phyloP scores from a whole-genome alignment of 2,329 filamentous ascomycete species.

The Alternaria longipes region DNA sequence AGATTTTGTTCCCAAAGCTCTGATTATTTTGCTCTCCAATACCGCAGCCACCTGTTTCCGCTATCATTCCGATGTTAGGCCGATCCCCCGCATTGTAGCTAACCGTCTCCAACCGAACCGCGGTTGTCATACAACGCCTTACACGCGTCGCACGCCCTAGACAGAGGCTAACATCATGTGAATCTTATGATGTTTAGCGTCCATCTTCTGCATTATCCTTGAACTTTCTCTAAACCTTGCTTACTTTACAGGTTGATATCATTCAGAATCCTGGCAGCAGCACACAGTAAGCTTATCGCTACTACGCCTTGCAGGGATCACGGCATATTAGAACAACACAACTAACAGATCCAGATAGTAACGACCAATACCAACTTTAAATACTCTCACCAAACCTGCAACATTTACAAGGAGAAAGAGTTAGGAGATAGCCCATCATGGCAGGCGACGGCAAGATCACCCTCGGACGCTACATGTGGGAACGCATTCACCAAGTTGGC shows the following conservation, averaged over 20 bases:
- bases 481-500: slow-evolving; percentile 53
- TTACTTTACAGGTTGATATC: slow-evolving; percentile 2
- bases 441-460: slow-evolving; percentile 42
- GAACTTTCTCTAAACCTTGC: neutral
- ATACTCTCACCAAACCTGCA: neutral
- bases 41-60: slow-evolving; percentile 1
- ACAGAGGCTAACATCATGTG: slow-evolving; percentile 14
- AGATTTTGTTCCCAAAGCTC: neutral
- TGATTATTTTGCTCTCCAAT: neutral
- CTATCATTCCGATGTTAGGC: slow-evolving; percentile 17
- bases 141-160: slow-evolving; percentile 18
- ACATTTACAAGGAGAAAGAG: neutral
- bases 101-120: slow-evolving; percentile 33
- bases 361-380: neutral
- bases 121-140: slow-evolving; percentile 22
- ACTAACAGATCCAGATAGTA: neutral
- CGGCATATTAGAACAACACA: neutral
- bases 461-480: slow-evolving; percentile 56
- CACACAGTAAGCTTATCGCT: slow-evolving; percentile 6
- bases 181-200: slow-evolving; percentile 1
- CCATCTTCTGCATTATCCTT: neutral
- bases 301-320: neutral
- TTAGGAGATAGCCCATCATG: neutral
- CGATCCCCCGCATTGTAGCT: slow-evolving; percentile 18
- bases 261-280: neutral